These are phyloP conservation scores for Bipolaris zeicola DNA, from an alignment of 2,329 filamentous ascomycete genomes.

Conservation along the genomic window DNA sequence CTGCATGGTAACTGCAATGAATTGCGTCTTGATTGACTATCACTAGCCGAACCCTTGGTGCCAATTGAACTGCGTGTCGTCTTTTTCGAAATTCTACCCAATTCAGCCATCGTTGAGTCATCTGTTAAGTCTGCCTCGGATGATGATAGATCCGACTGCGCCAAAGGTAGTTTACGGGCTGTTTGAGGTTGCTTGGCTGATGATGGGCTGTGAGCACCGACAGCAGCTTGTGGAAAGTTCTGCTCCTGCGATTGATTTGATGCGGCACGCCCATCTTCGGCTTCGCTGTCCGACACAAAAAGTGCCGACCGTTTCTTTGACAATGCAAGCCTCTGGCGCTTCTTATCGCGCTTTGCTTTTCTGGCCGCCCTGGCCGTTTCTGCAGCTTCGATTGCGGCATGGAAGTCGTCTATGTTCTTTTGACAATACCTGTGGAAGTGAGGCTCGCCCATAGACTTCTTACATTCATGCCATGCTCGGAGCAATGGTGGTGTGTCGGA, in stretches of 20 bases:
- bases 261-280: conserved; percentile 22
- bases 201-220: neutral
- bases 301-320: conserved; percentile 9
- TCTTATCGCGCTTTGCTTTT: conserved; percentile 23
- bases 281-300: conserved; percentile 14
- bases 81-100: conserved; percentile 2
- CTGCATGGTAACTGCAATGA: neutral
- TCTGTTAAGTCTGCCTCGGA: conserved; percentile 12
- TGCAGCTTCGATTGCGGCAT: conserved; percentile 11
- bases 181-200: conserved; percentile 2
- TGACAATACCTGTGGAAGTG: conserved; percentile 12
- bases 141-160: conserved; percentile 25
- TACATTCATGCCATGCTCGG: conserved; percentile 16
- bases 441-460: conserved; percentile 10
- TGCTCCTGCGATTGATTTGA: conserved; percentile 2
- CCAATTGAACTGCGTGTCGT: neutral
- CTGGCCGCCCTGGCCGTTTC: conserved; percentile 12
- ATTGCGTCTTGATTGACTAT: neutral
- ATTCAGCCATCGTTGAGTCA: conserved; percentile 15
- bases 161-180: conserved; percentile 19
- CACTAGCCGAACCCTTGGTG: neutral
- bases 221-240: neutral
- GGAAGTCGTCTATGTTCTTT: conserved; percentile 15
- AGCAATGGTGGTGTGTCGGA: conserved; percentile 13
- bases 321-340: conserved; percentile 16